Conservation (phyloP, 2,329 filamentous ascomycete genomes). For the Fusarium cyanostomum region DNA sequence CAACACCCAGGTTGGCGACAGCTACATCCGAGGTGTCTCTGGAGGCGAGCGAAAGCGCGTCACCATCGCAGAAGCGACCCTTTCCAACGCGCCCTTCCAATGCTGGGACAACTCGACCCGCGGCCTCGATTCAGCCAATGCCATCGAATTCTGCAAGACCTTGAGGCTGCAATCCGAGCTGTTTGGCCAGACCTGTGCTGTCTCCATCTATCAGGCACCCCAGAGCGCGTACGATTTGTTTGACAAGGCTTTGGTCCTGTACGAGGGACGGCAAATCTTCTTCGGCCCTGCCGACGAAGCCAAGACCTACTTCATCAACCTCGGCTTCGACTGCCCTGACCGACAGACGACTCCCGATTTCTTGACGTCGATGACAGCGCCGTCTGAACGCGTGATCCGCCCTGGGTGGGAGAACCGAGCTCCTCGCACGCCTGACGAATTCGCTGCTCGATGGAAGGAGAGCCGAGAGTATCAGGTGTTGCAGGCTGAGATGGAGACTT, state of each 20-base stretch:
- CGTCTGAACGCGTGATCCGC: constrained; percentile 47
- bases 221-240: constrained; percentile 69
- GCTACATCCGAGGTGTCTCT: constrained; percentile 74
- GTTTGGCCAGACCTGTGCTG: constrained; percentile 38
- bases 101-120: constrained; percentile 48
- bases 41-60: constrained; percentile 83
- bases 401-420: constrained; percentile 48
- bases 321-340: constrained; percentile 71
- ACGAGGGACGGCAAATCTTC: constrained; percentile 74
- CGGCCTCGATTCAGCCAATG: constrained; percentile 45
- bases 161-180: constrained; percentile 42
- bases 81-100: constrained; percentile 58
- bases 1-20: constrained; percentile 77
- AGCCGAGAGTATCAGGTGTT: constrained; percentile 32
- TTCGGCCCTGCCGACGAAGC: constrained; percentile 68
- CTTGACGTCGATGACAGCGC: constrained; percentile 63
- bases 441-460: constrained; percentile 49
- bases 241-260: constrained; percentile 73
- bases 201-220: constrained; percentile 69
- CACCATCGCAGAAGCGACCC: constrained; percentile 75
- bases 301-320: constrained; percentile 67
- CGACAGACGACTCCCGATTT: constrained; percentile 73
- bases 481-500: constrained; percentile 46
- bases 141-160: constrained; percentile 42
- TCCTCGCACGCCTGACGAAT: constrained; percentile 51